Evolutionary conservation across 2,329 filamentous ascomycete species (phyloP), one percentile per base, ranked within the genome.

Genomic region (Periconia digitata): DNA sequence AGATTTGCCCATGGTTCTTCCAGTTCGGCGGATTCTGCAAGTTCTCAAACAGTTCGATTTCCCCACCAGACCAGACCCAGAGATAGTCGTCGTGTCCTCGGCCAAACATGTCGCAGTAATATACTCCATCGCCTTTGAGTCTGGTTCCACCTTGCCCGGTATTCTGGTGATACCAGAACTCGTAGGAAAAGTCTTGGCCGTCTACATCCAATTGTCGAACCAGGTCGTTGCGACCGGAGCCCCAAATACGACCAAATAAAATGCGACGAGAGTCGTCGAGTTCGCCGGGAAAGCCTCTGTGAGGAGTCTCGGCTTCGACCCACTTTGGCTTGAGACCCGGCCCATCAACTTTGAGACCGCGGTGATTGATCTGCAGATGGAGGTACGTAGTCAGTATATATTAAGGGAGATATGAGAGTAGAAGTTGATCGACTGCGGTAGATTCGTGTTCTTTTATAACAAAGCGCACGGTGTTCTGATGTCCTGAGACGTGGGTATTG

Each of bases 21-120:
- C 55, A 63, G 7, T 39, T 13, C 3, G 46, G 47, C 15, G 47
- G 43, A 6, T 6, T 20, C 10, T 41, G 39, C 7, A 17, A 43
- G 32, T 51, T 50, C 21, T 50, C 42, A 36, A 45, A 50, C n/a
- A 49, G 32, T 23, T 52, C 44, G 35, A 54, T 43, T 27, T 40
- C 40, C 8, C 51, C 47, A 23, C 34, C 35, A 21, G 29, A 18
- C 16, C 38, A 53, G 6, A 57, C 37, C 51, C 54, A 56, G 15
- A 56, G 22, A 32, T 58, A 58, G 10, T 52, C 51, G 24, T 63
- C 59, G 38, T 61, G 44, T 8, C 51, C 45, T 32, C 58, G 46
- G 7, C 62, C 66, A 34, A 45, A 55, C 60, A 69, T 70, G 23
- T 67, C 59, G 49, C 63, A 64, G 44, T 66, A 69, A 15, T 50